These are phyloP conservation scores for Globisporangium takayamanum DNA, from an alignment of 352 stramenopile genomes.

Conservation along the genomic window DNA sequence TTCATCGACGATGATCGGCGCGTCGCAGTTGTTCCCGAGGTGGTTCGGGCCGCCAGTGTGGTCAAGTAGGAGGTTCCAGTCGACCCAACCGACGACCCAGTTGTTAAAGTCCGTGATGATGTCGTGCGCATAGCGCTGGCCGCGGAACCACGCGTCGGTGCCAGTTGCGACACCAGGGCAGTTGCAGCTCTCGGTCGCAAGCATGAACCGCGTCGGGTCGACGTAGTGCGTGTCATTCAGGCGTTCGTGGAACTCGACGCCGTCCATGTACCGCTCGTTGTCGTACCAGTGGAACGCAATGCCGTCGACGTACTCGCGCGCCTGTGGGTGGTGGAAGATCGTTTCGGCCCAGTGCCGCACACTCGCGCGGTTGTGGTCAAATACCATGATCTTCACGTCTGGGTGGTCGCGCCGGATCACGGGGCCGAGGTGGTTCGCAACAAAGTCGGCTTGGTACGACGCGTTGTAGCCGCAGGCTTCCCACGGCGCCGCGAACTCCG, in stretches of 20 bases:
- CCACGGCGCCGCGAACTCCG: conserved; percentile 68
- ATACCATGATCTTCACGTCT: conserved; percentile 87
- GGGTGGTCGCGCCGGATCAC: conserved; percentile 80
- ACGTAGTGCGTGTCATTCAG: conserved; percentile 73
- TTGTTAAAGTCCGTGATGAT: conserved; percentile 90
- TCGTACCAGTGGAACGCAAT: conserved; percentile 91
- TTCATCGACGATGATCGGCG: conserved; percentile 73
- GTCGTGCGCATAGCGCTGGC: conserved; percentile 84
- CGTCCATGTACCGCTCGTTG: conserved; percentile 57
- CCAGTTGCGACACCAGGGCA: conserved; percentile 58
- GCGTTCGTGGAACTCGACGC: conserved; percentile 60
- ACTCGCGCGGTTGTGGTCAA: conserved; percentile 87
- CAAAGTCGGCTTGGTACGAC: conserved; percentile 63
- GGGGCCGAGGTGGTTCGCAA: conserved; percentile 81
- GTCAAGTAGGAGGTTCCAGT: conserved; percentile 92
- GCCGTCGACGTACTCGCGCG: conserved; percentile 77
- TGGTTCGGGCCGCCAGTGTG: conserved; percentile 87
- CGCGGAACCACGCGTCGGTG: conserved; percentile 72
- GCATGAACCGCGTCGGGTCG: conserved; percentile 50
- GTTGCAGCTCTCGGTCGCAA: conserved; percentile 73
- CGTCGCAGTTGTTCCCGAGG: conserved; percentile 67
- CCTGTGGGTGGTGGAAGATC: conserved; percentile 62
- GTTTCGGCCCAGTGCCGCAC: conserved; percentile 63
- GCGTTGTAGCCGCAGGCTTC: conserved; percentile 60
- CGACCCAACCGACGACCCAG: conserved; percentile 82